A percentile compares a stretch with the other conserved stretches of the same genome.
Evolutionary conservation across 306 rosid species (phyloP).

Genomic region (Prunus padus): DNA sequence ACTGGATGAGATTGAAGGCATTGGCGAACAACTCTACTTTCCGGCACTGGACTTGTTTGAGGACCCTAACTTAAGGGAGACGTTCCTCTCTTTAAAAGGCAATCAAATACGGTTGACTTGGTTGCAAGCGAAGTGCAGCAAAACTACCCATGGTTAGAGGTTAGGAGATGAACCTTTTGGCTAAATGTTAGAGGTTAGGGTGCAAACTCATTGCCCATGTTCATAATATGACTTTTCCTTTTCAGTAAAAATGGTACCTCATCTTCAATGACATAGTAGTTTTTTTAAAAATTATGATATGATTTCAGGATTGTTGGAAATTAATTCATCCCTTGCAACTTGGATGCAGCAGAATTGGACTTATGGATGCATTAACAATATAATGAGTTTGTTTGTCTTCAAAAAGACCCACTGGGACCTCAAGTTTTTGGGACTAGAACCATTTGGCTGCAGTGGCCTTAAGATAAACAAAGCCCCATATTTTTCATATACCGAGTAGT

Average conservation of each 20-base stretch:
- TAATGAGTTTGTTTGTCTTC: no score
- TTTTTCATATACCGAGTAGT: no score
- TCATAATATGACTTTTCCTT: constrained; percentile 9
- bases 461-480: no score
- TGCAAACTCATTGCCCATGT: constrained; percentile 5
- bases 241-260: not conserved
- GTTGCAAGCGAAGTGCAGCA: constrained; percentile 67
- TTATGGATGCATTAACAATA: no score
- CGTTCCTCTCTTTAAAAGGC: constrained; percentile 63
- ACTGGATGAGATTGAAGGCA: constrained; percentile 64
- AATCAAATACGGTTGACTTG: constrained; percentile 53
- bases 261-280: not conserved
- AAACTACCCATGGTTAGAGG: constrained; percentile 19
- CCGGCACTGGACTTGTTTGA: constrained; percentile 76
- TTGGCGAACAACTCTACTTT: constrained; percentile 58
- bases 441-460: no score
- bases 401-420: no score
- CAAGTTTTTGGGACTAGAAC: no score
- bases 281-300: no score
- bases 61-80: constrained; percentile 64
- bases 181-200: not conserved
- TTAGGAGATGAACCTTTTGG: constrained; percentile 2
- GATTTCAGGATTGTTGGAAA: no score
- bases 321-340: no score
- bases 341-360: no score